These are phyloP conservation scores for Kalanchoe fedtschenkoi DNA, from an alignment of 164 flowering plant species.

Conservation along the genomic window DNA sequence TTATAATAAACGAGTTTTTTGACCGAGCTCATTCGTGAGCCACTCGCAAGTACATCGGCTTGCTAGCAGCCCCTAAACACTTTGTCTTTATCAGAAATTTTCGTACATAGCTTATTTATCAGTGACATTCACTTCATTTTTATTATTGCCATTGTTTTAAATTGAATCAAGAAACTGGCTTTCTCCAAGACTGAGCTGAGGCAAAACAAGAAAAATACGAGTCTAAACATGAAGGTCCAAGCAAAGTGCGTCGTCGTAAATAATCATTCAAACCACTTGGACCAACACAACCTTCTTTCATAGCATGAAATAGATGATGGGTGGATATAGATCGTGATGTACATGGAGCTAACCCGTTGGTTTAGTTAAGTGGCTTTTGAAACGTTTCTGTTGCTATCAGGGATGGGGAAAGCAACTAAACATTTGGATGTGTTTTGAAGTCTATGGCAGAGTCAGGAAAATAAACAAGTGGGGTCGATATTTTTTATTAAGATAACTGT, in stretches of 20 bases:
- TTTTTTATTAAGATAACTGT: too few relatives aligned
- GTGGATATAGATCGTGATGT: too few relatives aligned
- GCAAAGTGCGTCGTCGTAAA: background rate
- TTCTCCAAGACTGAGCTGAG: background rate
- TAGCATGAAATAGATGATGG: background rate
- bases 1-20: too few relatives aligned
- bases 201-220: background rate
- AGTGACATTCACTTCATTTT: constrained; percentile 6
- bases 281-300: background rate
- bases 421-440: background rate
- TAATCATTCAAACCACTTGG: background rate
- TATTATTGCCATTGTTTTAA: background rate
- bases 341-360: background rate
- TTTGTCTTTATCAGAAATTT: background rate
- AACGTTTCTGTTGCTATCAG: background rate
- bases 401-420: background rate
- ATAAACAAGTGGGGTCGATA: too few relatives aligned
- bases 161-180: background rate
- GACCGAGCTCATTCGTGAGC: too few relatives aligned
- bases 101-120: background rate
- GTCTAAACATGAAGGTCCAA: background rate
- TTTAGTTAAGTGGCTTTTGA: background rate
- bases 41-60: too few relatives aligned
- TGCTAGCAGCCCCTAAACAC: too few relatives aligned
- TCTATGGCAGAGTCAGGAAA: too few relatives aligned